Conservation (phyloP, 139 green algal genomes). For the Diplosphaera chodatii region DNA sequence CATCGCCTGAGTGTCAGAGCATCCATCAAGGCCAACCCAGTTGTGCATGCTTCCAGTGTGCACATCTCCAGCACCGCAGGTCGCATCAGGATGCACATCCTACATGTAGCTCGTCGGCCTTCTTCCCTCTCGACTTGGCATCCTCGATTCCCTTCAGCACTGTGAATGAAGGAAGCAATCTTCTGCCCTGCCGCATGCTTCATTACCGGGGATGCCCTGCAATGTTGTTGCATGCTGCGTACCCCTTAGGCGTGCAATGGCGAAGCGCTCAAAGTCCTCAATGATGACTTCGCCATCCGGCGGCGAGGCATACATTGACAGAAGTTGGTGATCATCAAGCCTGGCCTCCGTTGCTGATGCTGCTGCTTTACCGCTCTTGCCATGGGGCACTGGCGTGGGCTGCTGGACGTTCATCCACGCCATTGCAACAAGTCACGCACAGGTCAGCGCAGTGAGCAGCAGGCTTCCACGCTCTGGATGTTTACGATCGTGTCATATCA, state of each 20-base stretch:
- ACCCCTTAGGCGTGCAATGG: slow-evolving; percentile 80
- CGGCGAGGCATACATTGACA: slow-evolving; percentile 71
- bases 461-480: no score
- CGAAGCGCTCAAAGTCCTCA: slow-evolving; percentile 91
- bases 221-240: no score
- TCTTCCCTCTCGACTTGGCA: slow-evolving; percentile 52
- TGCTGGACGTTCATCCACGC: not conserved
- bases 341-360: not conserved
- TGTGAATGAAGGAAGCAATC: slow-evolving; percentile 37
- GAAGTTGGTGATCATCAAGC: not conserved
- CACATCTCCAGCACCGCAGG: no score
- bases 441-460: no score
- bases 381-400: not conserved
- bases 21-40: no score
- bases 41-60: no score
- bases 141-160: slow-evolving; percentile 88
- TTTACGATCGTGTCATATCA: no score
- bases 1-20: not conserved
- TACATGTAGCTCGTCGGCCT: slow-evolving; percentile 40
- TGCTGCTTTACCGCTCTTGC: not conserved
- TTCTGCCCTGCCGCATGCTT: no score
- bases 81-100: no score
- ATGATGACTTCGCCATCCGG: slow-evolving; percentile 71
- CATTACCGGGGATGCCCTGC: no score
- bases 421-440: no score